Evolutionary conservation across 225 moss, liverwort and hornwort species (phyloP).

Genomic region (Anthoceros angustus): DNA sequence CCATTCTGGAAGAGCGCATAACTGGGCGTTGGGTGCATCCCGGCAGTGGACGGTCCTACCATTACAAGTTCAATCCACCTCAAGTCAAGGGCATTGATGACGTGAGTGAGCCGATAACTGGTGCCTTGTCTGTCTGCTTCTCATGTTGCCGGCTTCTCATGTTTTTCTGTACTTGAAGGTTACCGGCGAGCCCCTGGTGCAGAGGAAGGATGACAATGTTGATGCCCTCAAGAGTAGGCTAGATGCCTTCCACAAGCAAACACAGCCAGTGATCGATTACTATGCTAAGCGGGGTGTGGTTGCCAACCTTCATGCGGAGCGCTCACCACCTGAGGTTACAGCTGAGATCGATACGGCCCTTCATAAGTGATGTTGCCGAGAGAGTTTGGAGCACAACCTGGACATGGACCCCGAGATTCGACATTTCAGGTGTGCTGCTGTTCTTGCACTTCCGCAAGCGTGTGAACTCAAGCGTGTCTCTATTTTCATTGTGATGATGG

Average conservation of each 20-base stretch:
- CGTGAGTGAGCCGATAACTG: slow-evolving; percentile 12
- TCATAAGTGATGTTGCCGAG: not conserved
- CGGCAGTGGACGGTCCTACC: slow-evolving; percentile 70
- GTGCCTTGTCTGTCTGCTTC: not conserved
- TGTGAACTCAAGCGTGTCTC: too few relatives aligned
- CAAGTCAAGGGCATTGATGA: slow-evolving; percentile 57
- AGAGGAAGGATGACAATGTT: slow-evolving; percentile 1
- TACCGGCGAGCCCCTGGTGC: not conserved
- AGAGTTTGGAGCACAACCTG: too few relatives aligned
- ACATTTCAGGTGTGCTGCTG: too few relatives aligned
- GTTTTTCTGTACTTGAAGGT: not conserved
- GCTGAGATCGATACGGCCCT: not conserved
- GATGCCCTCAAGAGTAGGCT: slow-evolving; percentile 2
- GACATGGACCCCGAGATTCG: too few relatives aligned
- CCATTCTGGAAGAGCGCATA: slow-evolving; percentile 69
- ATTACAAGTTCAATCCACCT: slow-evolving; percentile 67
- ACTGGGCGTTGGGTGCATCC: slow-evolving; percentile 88
- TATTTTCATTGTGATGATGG: too few relatives aligned
- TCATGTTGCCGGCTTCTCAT: not conserved
- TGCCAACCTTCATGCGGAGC: not conserved
- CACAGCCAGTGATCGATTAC: not conserved
- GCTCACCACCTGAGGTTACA: not conserved
- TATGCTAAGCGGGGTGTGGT: not conserved
- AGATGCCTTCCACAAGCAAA: not conserved
- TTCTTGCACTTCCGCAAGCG: too few relatives aligned